Conservation (phyloP, 495 filamentous ascomycete species). For the Bryoglossum gracile region DNA sequence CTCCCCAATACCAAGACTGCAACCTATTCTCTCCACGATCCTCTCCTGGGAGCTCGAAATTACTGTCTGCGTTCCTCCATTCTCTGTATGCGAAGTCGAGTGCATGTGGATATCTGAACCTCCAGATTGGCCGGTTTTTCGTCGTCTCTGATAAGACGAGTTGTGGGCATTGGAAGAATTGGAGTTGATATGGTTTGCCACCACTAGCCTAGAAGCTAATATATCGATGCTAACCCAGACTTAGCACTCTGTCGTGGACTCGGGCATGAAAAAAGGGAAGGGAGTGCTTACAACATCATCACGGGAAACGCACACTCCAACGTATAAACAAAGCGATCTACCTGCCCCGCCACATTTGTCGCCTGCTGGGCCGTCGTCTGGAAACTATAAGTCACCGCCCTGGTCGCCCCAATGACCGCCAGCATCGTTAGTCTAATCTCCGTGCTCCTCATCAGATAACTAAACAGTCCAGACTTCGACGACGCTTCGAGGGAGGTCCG, state of each 20-base stretch:
- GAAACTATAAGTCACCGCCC: constrained; percentile 32
- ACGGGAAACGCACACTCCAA: constrained; percentile 33
- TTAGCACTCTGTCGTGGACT: background rate
- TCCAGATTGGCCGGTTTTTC: background rate
- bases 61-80: constrained; percentile 1
- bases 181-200: constrained; percentile 11
- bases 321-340: constrained; percentile 33
- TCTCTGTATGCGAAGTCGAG: constrained; percentile 7
- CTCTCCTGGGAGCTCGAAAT: constrained; percentile 13
- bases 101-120: constrained; percentile 9
- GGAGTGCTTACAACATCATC: constrained; percentile 28
- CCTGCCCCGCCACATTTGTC: constrained; percentile 25
- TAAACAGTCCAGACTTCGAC: constrained; percentile 22
- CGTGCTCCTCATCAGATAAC: constrained; percentile 30
- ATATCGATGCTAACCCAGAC: constrained; percentile 22
- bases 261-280: background rate
- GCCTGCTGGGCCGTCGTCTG: constrained; percentile 29
- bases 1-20: background rate
- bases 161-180: constrained; percentile 3
- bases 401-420: constrained; percentile 28
- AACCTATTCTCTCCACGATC: constrained; percentile 11
- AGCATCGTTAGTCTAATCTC: constrained; percentile 32
- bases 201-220: constrained; percentile 20
- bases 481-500: background rate
- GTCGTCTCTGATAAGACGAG: background rate